phyloP scores from a whole-genome alignment of 352 stramenopile species.

The Phytophthora palmivora region DNA sequence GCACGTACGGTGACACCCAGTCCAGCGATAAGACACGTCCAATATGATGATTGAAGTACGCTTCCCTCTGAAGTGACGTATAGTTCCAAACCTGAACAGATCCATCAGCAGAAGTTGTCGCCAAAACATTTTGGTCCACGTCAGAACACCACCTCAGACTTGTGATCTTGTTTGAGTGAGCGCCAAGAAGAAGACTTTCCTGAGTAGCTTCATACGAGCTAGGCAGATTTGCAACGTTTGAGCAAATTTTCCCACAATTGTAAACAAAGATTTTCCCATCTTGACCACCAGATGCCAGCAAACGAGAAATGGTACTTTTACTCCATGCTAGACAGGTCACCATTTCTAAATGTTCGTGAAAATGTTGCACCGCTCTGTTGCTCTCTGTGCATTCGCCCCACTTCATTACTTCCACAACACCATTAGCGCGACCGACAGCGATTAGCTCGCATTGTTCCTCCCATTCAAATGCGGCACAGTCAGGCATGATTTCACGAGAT shows the following conservation, averaged over 20 bases:
- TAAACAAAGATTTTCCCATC: constrained; percentile 68
- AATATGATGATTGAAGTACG: constrained; percentile 53
- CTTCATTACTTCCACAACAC: constrained; percentile 51
- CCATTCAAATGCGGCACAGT: constrained; percentile 41
- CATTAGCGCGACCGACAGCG: constrained; percentile 50
- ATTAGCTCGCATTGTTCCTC: constrained; percentile 32
- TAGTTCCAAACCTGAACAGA: constrained; percentile 66
- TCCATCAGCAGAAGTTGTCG: constrained; percentile 62
- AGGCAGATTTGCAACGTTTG: not conserved
- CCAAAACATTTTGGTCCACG: constrained; percentile 32
- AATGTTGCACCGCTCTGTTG: constrained; percentile 13
- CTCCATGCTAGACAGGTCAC: constrained; percentile 58
- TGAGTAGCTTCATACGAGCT: constrained; percentile 4
- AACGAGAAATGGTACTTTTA: not conserved
- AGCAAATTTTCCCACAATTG: constrained; percentile 14
- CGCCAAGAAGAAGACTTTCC: constrained; percentile 27
- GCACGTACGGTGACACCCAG: constrained; percentile 51
- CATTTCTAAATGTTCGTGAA: constrained; percentile 65
- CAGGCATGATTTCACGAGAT: constrained; percentile 29
- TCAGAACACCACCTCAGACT: constrained; percentile 48
- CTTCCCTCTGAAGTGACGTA: constrained; percentile 19
- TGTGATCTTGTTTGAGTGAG: constrained; percentile 55
- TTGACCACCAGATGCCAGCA: constrained; percentile 58
- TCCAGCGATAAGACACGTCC: constrained; percentile 63
- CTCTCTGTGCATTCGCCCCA: constrained; percentile 1